These are phyloP conservation scores for Lactarius tabidus DNA, from an alignment of 768 basidiomycete genomes.

Conservation along the genomic window DNA sequence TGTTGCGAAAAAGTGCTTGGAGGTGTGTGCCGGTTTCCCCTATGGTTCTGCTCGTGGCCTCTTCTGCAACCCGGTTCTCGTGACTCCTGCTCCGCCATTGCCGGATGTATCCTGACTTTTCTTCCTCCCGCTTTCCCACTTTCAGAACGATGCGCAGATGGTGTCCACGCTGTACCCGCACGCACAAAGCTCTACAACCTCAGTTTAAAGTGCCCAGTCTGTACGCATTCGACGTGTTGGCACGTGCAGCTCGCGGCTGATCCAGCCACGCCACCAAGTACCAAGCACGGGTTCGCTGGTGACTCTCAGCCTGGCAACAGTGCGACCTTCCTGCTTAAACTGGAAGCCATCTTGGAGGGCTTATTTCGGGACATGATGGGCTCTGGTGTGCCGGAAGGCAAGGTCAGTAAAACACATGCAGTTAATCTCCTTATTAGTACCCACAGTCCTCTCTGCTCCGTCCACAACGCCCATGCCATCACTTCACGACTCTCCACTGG, in stretches of 20 bases:
- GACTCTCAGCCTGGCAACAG: constrained; percentile 63
- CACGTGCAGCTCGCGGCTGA: constrained; percentile 80
- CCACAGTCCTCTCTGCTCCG: background rate
- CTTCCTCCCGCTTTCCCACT: constrained; percentile 1
- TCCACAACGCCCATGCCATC: background rate
- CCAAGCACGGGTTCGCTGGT: constrained; percentile 59
- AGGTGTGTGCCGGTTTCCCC: constrained; percentile 44
- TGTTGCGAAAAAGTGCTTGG: constrained; percentile 69
- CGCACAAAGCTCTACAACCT: constrained; percentile 72
- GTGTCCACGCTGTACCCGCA: constrained; percentile 86
- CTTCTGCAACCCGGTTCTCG: constrained; percentile 5
- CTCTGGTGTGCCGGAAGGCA: constrained; percentile 62
- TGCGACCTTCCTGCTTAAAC: constrained; percentile 81
- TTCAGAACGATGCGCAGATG: constrained; percentile 78
- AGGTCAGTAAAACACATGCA: constrained; percentile 60
- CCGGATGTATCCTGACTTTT: constrained; percentile 1
- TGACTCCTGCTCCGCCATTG: background rate
- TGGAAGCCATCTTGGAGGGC: constrained; percentile 88
- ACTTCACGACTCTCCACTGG: background rate
- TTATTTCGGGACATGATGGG: constrained; percentile 81
- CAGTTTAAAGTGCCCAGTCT: constrained; percentile 78
- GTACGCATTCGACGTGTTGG: constrained; percentile 91
- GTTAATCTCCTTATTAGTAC: constrained; percentile 10
- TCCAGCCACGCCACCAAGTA: constrained; percentile 53
- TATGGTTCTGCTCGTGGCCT: background rate